Evolutionary conservation across 352 stramenopile species (phyloP), one percentile per base, ranked within the genome.

Genomic region (Globisporangium mamillatum): DNA sequence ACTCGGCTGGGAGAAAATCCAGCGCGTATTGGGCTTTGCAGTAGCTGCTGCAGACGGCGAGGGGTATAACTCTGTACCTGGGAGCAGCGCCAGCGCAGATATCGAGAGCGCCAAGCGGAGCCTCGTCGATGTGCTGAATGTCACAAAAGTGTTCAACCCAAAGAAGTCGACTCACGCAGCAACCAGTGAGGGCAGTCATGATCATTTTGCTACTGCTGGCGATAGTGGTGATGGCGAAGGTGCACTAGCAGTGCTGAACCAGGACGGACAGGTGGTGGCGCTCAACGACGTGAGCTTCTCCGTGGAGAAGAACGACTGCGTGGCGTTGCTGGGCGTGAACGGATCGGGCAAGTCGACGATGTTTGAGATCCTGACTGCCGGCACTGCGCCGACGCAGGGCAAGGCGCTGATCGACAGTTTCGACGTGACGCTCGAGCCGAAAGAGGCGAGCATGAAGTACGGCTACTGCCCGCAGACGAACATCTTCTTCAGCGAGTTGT

Each of bases 301-400:
- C 0, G 92, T 98, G 4, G 79, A 92, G 46, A 78, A 81, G 29
- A 88, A 93, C 22, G 89, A 98, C 67, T 94, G 94, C 60, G 92
- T 99, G 20, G 95, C 94, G 1, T 68, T 99, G 4, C 73, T 99
- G 16, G 96, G 96, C 3, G 89, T 97, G 53, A 99, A 99, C 73
- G 96, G 95, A 2, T 95, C 93, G 18, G 94, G 95, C n/a, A 98
- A 99, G 74, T 99, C 97, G 20, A 99, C 97, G 3, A 98, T 97
- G 57, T 99, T 99, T 67, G 86, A 93, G 64, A 98, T 99, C 60
- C 71, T 99, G 24, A 99, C 97, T 14, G 96, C 92, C 27, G 90
- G 95, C 32, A 77, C 97, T 48, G 75, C 81, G 20, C 90, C 95
- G 1, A 96, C 87, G 0, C 70, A 53, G 20, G 91, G 90, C 5